Percentiles rank a stretch among this genome's conserved stretches.
phyloP scores from a whole-genome alignment of 768 basidiomycete species.

The Agrocybe praecox region DNA sequence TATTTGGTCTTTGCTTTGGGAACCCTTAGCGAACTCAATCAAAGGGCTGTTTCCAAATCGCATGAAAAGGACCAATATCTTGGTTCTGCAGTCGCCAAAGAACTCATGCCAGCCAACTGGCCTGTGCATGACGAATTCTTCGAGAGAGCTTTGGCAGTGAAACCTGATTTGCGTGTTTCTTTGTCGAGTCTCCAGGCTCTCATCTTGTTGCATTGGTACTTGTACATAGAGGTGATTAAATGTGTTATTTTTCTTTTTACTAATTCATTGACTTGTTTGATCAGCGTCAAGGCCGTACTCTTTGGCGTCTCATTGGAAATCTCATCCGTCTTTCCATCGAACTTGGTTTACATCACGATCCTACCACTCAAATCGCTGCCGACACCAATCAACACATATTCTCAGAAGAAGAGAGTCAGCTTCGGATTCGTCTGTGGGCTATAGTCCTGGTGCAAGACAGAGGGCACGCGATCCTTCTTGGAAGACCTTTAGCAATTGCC shows the following conservation, averaged over 20 bases:
- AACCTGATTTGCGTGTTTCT: constrained; percentile 83
- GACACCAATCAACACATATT: constrained; percentile 48
- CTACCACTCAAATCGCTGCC: constrained; percentile 58
- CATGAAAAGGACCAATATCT: constrained; percentile 39
- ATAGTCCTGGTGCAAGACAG: constrained; percentile 87
- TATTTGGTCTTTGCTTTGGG: constrained; percentile 82
- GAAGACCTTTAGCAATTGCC: constrained; percentile 80
- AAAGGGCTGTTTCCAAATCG: constrained; percentile 60
- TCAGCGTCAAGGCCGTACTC: constrained; percentile 85
- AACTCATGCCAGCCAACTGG: constrained; percentile 70
- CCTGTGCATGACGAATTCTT: constrained; percentile 87
- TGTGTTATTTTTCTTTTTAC: background rate
- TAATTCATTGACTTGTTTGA: constrained; percentile 9
- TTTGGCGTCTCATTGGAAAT: constrained; percentile 88
- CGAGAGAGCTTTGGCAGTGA: constrained; percentile 73
- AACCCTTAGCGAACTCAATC: constrained; percentile 81
- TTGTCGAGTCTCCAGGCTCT: constrained; percentile 83
- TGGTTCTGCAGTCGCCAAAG: constrained; percentile 48
- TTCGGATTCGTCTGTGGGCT: constrained; percentile 83
- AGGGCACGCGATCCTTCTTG: constrained; percentile 85
- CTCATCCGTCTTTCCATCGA: constrained; percentile 83
- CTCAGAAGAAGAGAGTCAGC: constrained; percentile 73
- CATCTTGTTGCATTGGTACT: constrained; percentile 85
- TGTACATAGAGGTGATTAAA: constrained; percentile 76
- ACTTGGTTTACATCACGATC: constrained; percentile 86